These are phyloP conservation scores for Saccharomycopsis babjevae DNA, from an alignment of 805 yeast genomes.

Conservation along the genomic window DNA sequence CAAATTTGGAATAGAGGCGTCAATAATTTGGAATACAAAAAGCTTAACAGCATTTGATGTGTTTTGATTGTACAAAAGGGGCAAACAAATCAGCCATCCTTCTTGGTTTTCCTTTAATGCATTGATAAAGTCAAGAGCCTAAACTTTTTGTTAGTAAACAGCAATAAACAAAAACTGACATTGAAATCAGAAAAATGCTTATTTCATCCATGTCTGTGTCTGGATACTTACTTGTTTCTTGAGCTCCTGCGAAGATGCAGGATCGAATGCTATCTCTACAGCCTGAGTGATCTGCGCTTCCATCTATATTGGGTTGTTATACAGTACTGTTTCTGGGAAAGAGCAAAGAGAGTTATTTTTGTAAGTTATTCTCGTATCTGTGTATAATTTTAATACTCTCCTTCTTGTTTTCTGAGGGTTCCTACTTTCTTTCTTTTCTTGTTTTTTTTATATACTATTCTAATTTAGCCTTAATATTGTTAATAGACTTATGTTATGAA, in stretches of 20 bases:
- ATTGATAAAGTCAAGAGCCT: conserved; percentile 42
- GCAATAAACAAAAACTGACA: background rate
- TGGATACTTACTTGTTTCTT: conserved; percentile 41
- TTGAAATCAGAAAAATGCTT: background rate
- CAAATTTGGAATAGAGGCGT: conserved; percentile 40
- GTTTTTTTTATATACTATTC: background rate
- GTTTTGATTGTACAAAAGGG: conserved; percentile 30
- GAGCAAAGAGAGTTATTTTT: background rate
- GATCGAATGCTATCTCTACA: conserved; percentile 70
- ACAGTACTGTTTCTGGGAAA: too few relatives aligned
- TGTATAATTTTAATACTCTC: background rate
- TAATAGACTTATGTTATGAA: background rate
- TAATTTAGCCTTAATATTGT: background rate
- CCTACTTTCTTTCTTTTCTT: background rate
- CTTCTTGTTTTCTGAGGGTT: background rate
- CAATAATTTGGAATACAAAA: conserved; percentile 62
- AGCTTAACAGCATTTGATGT: conserved; percentile 49
- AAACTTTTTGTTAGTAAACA: conserved; percentile 13
- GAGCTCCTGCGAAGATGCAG: conserved; percentile 49
- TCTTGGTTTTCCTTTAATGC: conserved; percentile 43
- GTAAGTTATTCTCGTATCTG: background rate
- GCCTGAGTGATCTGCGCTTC: conserved; percentile 71
- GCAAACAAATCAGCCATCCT: conserved; percentile 47
- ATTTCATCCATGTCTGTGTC: too few relatives aligned
- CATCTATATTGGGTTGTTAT: conserved; percentile 1